Evolutionary conservation across 345 rosid species (phyloP).

Genomic region (Linum tenue): DNA sequence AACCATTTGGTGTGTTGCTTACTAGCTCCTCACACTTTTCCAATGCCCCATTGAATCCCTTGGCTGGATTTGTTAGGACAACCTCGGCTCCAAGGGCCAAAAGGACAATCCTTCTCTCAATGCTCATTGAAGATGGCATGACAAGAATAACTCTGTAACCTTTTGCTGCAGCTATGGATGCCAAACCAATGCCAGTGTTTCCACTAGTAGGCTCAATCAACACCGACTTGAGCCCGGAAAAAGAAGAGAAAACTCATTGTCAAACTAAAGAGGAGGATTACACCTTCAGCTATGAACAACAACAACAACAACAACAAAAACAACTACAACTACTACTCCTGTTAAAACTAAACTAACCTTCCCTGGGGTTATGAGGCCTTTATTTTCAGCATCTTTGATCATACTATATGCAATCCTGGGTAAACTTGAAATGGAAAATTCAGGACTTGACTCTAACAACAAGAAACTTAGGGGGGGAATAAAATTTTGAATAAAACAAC

Average conservation of each 20-base stretch:
- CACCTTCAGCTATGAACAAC: background rate
- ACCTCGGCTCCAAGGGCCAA: constrained; percentile 73
- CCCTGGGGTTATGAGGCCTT: constrained; percentile 52
- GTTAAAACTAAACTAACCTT: constrained; percentile 37
- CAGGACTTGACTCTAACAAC: background rate
- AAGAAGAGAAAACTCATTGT: constrained; percentile 6
- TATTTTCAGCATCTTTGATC: constrained; percentile 70
- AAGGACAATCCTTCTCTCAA: constrained; percentile 78
- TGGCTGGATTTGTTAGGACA: constrained; percentile 60
- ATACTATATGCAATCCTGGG: constrained; percentile 68
- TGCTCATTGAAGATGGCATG: constrained; percentile 78
- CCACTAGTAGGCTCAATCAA: constrained; percentile 76
- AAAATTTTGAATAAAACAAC: background rate
- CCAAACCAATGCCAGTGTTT: constrained; percentile 65
- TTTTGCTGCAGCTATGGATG: constrained; percentile 68
- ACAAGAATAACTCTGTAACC: constrained; percentile 62
- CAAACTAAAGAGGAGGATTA: background rate
- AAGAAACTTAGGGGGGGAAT: background rate
- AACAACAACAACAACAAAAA: too few species aligned
- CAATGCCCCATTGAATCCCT: constrained; percentile 62
- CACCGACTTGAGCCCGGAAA: constrained; percentile 39
- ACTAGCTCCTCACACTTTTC: constrained; percentile 57
- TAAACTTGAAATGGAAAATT: background rate
- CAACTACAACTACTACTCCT: background rate
- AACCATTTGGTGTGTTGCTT: constrained; percentile 52